Evolutionary conservation across 306 rosid species (phyloP), one percentile per base, ranked within the genome.

Genomic region (Trichosanthes cucumerina): DNA sequence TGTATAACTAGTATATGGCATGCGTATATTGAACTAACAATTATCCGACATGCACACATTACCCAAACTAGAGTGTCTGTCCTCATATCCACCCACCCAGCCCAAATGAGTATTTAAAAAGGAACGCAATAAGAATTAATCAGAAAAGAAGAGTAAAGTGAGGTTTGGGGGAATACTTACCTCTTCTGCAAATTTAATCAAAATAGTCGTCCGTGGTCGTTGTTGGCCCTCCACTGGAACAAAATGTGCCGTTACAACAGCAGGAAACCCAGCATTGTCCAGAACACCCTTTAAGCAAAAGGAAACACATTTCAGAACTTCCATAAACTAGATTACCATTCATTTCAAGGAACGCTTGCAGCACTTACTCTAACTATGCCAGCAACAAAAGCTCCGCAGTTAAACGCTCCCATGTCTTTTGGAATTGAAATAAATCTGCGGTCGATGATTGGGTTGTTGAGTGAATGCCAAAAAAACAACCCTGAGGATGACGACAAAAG

Each of bases 211-310:
- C 57, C 97, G 89, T 57, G 99, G 97, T 66, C 96, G 91, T 49
- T 91, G 99, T 83, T 89, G 99, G 70, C 97, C 99, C 79, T 95
- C 99, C 90, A 95, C 86, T 60, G 98, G 98, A 83, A 95, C 99
- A 83, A 95, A 95, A 82, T 95, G 99, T 59, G 99, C 98, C 15
- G 98, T 95, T 31, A 95, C 98, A 82, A 95, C 97, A 83, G 98
- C 98, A 6, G 98, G 98, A 86, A 95, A 92, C 50, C 99, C 97
- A 64, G 97, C 93, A 68, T 97, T 72, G 47, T 95, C 98, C 89
- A 92, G 76, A 79, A 95, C 97, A 65, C 97, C 97, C 98, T 93
- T 80, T 80, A 85, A 76, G 33, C 76, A 79, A 84, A 85, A 28
- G 54, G 80, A 49, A 73, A 81, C 53, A 10, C 50, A 59, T 78